Evolutionary conservation across 768 basidiomycete genomes (phyloP), one percentile per base, ranked within the genome.

Genomic region (Boletus reticuloceps): DNA sequence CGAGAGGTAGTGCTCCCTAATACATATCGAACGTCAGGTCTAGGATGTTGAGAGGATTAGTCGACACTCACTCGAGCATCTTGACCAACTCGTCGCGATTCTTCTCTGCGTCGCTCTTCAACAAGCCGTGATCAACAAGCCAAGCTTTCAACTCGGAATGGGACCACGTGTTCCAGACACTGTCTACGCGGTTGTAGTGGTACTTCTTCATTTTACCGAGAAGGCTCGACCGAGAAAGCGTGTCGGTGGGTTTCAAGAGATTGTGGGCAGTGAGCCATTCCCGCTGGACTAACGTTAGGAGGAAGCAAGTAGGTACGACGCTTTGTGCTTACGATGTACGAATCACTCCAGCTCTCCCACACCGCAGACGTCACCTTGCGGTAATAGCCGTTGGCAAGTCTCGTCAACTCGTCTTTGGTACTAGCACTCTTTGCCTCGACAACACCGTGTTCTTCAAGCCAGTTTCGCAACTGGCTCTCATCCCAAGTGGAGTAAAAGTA

Each of bases 401-500:
- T 74, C 34, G 90, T 68, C 34, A 97, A 70, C 61, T 96, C 85
- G 9, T 83, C 79, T 41, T 83, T 82, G 50, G 79, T 85, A 54
- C 20, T 72, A 56, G 56, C 75, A 17, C 74, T 70, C 56, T 81
- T 85, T 4, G 87, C 80, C 63, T 89, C 80, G 56, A 91, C 63
- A 38, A 91, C 75, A 25, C 88, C 88, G 64, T 90, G 84, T 38
- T 86, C 77, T 64, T 88, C 84, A 43, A 95, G 82, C 73, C 86
- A 97, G 0, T 65, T 71, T 47, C 87, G 77, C 45, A 98, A 71
- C 59, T 79, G 78, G 63, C 78, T 86, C 60, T 95, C 91, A 53
- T 89, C 85, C 96, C 96, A 97, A 0, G 88, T 82, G 0, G 89
- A 92, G 70, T 89, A 96, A 17, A 94, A 73, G 62, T 94, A 95